Percentiles rank a stretch among this genome's conserved stretches.
phyloP scores from a whole-genome alignment of 371 early-diverging fungal species.

The Mucor circinelloides region DNA sequence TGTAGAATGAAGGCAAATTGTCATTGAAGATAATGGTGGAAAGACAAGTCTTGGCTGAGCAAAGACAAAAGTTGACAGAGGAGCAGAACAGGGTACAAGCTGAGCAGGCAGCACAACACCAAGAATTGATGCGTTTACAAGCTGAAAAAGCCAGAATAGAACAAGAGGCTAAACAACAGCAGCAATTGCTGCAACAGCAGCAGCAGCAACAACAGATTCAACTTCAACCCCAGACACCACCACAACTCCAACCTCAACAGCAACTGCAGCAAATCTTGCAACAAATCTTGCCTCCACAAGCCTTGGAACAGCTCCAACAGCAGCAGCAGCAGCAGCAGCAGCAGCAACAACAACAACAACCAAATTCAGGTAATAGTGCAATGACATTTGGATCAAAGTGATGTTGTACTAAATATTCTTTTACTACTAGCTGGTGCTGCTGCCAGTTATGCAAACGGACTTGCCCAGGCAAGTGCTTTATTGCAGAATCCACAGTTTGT shows the following conservation, averaged over 20 bases:
- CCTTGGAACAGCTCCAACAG: constrained; percentile 9
- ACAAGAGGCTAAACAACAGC: constrained; percentile 17
- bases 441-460: constrained; percentile 28
- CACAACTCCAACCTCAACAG: neutral
- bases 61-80: constrained; percentile 37
- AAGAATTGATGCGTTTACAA: constrained; percentile 42
- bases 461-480: constrained; percentile 42
- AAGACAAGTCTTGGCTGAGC: constrained; percentile 38
- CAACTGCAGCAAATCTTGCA: constrained; percentile 19
- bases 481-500: constrained; percentile 40
- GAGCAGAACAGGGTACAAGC: constrained; percentile 43
- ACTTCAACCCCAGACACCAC: neutral
- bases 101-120: constrained; percentile 49
- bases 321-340: neutral
- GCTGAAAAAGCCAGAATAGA: constrained; percentile 38
- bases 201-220: constrained; percentile 4
- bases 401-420: neutral
- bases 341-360: neutral
- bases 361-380: neutral
- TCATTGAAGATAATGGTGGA: constrained; percentile 34
- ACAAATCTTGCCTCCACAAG: constrained; percentile 22
- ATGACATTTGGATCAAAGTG: neutral
- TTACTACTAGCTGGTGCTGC: neutral
- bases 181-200: constrained; percentile 3
- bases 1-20: constrained; percentile 18